phyloP scores from a whole-genome alignment of 2,329 filamentous ascomycete species.

The Coleophoma crateriformis region DNA sequence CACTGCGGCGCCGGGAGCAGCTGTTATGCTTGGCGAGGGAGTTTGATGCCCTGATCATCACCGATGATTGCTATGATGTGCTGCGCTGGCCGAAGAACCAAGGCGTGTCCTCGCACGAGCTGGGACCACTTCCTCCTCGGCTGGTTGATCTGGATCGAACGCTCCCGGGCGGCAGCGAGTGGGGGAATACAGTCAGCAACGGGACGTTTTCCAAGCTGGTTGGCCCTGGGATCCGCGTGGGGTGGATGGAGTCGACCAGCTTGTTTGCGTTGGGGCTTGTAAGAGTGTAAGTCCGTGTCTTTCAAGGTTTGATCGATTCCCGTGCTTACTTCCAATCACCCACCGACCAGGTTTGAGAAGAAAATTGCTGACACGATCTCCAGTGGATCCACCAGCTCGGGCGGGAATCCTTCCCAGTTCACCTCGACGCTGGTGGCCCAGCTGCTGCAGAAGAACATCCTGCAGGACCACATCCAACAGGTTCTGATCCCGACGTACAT shows the following conservation, averaged over 20 bases:
- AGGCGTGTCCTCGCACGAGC: background rate
- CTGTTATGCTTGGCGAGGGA: constrained; percentile 56
- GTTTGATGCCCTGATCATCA: constrained; percentile 59
- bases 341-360: background rate
- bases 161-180: constrained; percentile 50
- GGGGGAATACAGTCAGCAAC: constrained; percentile 60
- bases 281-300: constrained; percentile 29
- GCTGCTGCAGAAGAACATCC: constrained; percentile 43
- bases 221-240: constrained; percentile 55
- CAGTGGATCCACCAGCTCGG: constrained; percentile 21
- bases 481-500: constrained; percentile 51
- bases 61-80: constrained; percentile 70
- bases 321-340: constrained; percentile 9
- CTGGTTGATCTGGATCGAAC: constrained; percentile 57
- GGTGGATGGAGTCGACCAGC: constrained; percentile 60
- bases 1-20: constrained; percentile 44
- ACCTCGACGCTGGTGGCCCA: constrained; percentile 32
- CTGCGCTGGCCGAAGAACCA: constrained; percentile 46
- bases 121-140: constrained; percentile 37
- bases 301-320: too few species aligned
- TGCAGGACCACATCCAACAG: constrained; percentile 47
- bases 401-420: constrained; percentile 23
- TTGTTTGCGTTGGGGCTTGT: constrained; percentile 44
- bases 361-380: background rate
- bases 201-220: constrained; percentile 64